Evolutionary conservation across 805 yeast species (phyloP).

Genomic region (Hyphopichia homilentoma): DNA sequence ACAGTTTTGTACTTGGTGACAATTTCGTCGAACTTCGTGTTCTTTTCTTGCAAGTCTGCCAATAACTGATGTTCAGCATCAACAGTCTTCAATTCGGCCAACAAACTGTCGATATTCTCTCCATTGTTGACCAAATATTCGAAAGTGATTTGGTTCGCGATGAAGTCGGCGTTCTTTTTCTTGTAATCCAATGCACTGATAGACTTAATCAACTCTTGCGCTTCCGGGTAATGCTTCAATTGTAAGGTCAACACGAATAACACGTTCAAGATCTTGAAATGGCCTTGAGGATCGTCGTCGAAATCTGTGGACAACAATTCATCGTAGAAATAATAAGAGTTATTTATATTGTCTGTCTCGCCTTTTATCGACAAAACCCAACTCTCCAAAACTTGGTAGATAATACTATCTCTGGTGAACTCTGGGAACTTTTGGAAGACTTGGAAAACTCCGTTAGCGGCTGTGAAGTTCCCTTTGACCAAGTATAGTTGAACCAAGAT

Average conservation of each 20-base stretch:
- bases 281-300: slow-evolving; percentile 33
- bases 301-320: slow-evolving; percentile 61
- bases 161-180: slow-evolving; percentile 36
- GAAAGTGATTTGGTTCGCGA: slow-evolving; percentile 65
- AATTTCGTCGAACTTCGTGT: slow-evolving; percentile 62
- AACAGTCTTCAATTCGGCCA: slow-evolving; percentile 41
- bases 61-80: slow-evolving; percentile 58
- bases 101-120: slow-evolving; percentile 44
- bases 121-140: slow-evolving; percentile 44
- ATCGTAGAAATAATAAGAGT: slow-evolving; percentile 63
- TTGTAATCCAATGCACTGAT: slow-evolving; percentile 42
- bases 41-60: slow-evolving; percentile 58
- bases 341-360: slow-evolving; percentile 37
- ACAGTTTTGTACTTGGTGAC: slow-evolving; percentile 50
- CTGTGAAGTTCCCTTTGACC: slow-evolving; percentile 30
- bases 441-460: slow-evolving; percentile 30
- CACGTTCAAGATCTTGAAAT: slow-evolving; percentile 43
- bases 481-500: slow-evolving; percentile 38
- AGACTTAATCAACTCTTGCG: slow-evolving; percentile 52
- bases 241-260: slow-evolving; percentile 75
- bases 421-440: slow-evolving; percentile 31
- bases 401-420: slow-evolving; percentile 56
- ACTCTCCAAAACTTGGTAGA: slow-evolving; percentile 75
- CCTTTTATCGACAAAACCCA: slow-evolving; percentile 47
- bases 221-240: slow-evolving; percentile 78